Base-by-base conservation (phyloP, 23 red algal species). In the Gracilaria domingensis region DNA sequence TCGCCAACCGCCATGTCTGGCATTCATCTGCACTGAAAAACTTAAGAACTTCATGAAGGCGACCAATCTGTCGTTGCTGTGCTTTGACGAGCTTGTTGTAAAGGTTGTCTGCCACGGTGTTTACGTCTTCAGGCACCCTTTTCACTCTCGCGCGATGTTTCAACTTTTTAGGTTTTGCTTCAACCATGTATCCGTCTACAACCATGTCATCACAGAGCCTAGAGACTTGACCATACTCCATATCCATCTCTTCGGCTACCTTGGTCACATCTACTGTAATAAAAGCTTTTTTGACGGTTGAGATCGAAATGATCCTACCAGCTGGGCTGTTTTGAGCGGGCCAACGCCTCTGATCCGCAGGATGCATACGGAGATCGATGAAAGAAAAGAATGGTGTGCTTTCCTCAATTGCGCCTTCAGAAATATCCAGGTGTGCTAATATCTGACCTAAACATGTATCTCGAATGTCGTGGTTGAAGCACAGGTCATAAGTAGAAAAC, bases 361-460 rank as follows among this genome's bases (percentile, higher is more conserved):
- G 88, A 21, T 65, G 48, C 55, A 88, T 74, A 21, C 67, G 32
- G 72, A 67, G 76, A 45, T 56, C 73, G 12, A 94, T 45, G 20
- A 84, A 57, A 11, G 71, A 60, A 39, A 73, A 94, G 38, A 88
- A 87, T 24, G 91, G 91, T 14, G 91, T 94, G 37, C 70, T 86
- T 79, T 94, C 91, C 45, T 86, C 75, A 34, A 94, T 50, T 24
- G 66, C 61, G 12, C 75, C 69, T 45, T 88, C 87, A 32, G 51
- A 59, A 20, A 95, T 65, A 59, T 95, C 87, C 50, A 95, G 54
- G 39, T 85, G 62, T 32, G 87, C 93, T 45, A 95, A 66, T 53
- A 95, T 83, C 62, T 91, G 87, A 21, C 86, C 80, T 21, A 86
- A 49, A 29, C 59, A 72, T n/a, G 74, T 79, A 30, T 85, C 93